Percentiles rank a stretch among this genome's conserved stretches.
Conservation (phyloP, 2,329 filamentous ascomycete species). For the Sclerotinia glacialis region DNA sequence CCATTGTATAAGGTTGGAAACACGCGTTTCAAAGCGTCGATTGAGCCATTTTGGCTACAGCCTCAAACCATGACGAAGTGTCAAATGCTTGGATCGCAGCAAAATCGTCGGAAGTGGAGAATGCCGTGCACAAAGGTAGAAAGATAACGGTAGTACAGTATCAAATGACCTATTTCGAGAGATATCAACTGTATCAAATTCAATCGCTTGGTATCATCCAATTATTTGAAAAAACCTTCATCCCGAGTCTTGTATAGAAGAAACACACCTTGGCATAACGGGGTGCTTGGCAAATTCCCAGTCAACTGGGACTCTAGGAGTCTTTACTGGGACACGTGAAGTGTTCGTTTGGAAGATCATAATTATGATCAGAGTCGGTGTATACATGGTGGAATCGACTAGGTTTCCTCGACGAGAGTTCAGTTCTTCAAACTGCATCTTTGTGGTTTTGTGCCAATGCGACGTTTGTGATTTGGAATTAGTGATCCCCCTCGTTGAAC, state of each 20-base stretch:
- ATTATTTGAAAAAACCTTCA: background rate
- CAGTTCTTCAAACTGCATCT: background rate
- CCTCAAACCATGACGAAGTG: conserved; percentile 9
- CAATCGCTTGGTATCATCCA: background rate
- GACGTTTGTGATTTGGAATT: too few species aligned
- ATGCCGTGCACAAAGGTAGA: background rate
- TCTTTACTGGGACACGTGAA: background rate
- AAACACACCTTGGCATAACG: background rate
- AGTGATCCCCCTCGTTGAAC: too few species aligned
- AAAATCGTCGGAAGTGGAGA: background rate
- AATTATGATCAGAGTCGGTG: background rate
- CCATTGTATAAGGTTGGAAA: background rate
- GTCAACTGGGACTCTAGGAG: background rate
- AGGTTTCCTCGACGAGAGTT: background rate
- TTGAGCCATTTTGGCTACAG: conserved; percentile 34
- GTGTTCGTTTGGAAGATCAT: background rate
- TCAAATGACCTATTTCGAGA: conserved; percentile 4
- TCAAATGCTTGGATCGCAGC: background rate
- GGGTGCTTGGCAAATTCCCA: background rate
- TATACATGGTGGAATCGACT: background rate
- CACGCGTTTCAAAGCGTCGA: conserved; percentile 23
- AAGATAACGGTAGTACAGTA: background rate
- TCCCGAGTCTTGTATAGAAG: background rate
- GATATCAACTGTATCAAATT: background rate
- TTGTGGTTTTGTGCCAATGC: background rate